phyloP scores from a whole-genome alignment of 441 rosid genomes.

The Erodium moschatum region DNA sequence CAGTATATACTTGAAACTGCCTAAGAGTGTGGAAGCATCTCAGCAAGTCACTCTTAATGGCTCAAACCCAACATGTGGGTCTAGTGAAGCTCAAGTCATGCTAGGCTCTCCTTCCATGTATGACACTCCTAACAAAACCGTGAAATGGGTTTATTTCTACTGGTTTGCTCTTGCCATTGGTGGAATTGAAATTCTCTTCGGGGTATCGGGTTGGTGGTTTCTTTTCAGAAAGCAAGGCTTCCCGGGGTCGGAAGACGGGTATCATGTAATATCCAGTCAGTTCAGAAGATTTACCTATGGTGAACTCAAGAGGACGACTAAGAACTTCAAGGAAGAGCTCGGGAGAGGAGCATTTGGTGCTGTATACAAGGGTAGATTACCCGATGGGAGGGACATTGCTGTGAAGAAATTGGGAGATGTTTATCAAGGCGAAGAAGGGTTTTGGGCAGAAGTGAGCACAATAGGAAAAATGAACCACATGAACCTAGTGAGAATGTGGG shows the following conservation, averaged over 20 bases:
- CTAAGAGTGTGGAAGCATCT: slow-evolving; percentile 16
- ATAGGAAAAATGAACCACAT: neutral
- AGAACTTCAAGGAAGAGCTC: neutral
- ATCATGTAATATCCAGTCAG: neutral
- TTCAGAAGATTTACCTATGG: neutral
- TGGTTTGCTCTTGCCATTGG: slow-evolving; percentile 35
- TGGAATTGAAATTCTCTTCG: slow-evolving; percentile 26
- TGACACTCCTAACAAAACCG: slow-evolving; percentile 16
- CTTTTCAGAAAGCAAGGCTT: slow-evolving; percentile 20
- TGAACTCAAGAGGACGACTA: neutral
- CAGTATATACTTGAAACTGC: slow-evolving; percentile 30
- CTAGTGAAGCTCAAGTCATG: neutral
- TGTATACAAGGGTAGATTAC: neutral
- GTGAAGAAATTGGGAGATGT: slow-evolving; percentile 2
- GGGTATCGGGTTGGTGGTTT: slow-evolving; percentile 28
- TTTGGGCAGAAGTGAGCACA: slow-evolving; percentile 6
- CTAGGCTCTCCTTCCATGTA: slow-evolving; percentile 24
- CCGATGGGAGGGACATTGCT: neutral
- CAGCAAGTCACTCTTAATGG: slow-evolving; percentile 8
- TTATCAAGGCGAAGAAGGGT: neutral
- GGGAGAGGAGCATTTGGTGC: slow-evolving; percentile 1
- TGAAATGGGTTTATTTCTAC: slow-evolving; percentile 36
- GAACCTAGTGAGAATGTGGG: slow-evolving; percentile 2
- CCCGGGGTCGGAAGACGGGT: slow-evolving; percentile 22
- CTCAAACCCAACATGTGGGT: slow-evolving; percentile 12